phyloP scores from a whole-genome alignment of 2,329 filamentous ascomycete genomes.

The Oidium heveae region DNA sequence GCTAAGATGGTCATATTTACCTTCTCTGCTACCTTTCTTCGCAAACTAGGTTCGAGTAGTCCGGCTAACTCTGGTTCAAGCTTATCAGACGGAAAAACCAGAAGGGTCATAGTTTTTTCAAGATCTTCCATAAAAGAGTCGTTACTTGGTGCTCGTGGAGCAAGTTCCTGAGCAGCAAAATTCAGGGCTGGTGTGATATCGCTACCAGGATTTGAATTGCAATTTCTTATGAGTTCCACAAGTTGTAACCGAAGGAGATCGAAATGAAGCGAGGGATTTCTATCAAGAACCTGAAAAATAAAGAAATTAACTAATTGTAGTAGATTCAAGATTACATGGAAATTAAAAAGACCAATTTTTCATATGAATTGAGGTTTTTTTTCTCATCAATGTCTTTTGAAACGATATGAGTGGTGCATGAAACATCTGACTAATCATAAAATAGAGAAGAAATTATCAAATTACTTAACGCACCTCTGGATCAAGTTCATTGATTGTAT shows the following conservation, averaged over 20 bases:
- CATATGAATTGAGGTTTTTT: slow-evolving; percentile 28
- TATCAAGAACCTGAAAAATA: slow-evolving; percentile 57
- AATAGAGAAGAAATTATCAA: slow-evolving; percentile 2
- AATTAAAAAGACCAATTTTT: slow-evolving; percentile 4
- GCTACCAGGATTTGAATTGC: slow-evolving; percentile 35
- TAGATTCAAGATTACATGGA: no score
- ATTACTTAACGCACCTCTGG: slow-evolving; percentile 46
- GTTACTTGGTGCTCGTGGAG: slow-evolving; percentile 63
- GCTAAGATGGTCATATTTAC: slow-evolving; percentile 77
- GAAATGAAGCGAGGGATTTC: slow-evolving; percentile 65
- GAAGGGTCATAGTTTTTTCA: slow-evolving; percentile 75
- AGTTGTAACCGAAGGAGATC: slow-evolving; percentile 72
- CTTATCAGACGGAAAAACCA: slow-evolving; percentile 67
- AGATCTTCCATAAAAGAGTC: slow-evolving; percentile 62
- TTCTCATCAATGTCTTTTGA: slow-evolving; percentile 78
- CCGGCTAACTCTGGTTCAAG: slow-evolving; percentile 51
- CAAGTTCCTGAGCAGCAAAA: slow-evolving; percentile 72
- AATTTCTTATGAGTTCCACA: slow-evolving; percentile 70
- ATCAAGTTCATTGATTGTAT: slow-evolving; percentile 69
- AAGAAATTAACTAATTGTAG: no score
- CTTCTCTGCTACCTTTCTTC: slow-evolving; percentile 57
- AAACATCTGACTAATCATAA: slow-evolving; percentile 84
- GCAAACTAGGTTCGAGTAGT: slow-evolving; percentile 54
- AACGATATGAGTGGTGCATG: slow-evolving; percentile 99
- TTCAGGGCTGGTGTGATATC: slow-evolving; percentile 54